Evolutionary conservation across 2,329 filamentous ascomycete species (phyloP), one percentile per base, ranked within the genome.

Genomic region (Hymenoscyphus fructigenus): DNA sequence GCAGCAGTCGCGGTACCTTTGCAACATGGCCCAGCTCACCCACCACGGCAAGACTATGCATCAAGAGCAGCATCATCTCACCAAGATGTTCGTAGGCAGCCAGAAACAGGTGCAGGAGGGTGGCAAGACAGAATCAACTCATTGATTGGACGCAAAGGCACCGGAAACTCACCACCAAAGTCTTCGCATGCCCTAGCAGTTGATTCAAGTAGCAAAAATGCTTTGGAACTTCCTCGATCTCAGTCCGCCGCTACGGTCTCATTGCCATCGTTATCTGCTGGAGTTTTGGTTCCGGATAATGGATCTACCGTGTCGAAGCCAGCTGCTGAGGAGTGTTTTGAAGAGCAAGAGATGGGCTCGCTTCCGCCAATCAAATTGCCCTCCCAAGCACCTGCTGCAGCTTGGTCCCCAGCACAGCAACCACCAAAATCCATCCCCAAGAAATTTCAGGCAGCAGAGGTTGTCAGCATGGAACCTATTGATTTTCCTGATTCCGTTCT

Each of bases 71-170:
- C 75, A 29, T 73, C 79, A 41, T 76, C 78, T 28, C 71, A 74
- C 60, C 75, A 81, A 44, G 81, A 78, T 66, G 79, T 79, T 17
- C 80, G 71, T 36, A 69, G 68, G 64, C 32, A 34, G 12, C 68
- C 70, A 41, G 68, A 71, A 34, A 59, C 69, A 59, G 34, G 67
- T 26, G 67, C 59, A 78, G 76, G 65, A 70, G 79, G 83, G 62
- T 94, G 93, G 93, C 92, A 96, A 76, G 89, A 91, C 71, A 88
- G 88, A 72, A 93, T 97, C 76, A 93, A 96, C 76, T 88, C 84
- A 57, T 83, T 97, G 56, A 85, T 88, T 70, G 86, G 87, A n/a
- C 80, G 81, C 47, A 93, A 90, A 26, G 20, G 20, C 23, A 53
- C 47, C 4, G 47, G 47, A 74, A 82, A 86, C 5, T 73, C 77